Conservation (phyloP, 768 basidiomycete genomes). For the Boletus vermiculosoides region DNA sequence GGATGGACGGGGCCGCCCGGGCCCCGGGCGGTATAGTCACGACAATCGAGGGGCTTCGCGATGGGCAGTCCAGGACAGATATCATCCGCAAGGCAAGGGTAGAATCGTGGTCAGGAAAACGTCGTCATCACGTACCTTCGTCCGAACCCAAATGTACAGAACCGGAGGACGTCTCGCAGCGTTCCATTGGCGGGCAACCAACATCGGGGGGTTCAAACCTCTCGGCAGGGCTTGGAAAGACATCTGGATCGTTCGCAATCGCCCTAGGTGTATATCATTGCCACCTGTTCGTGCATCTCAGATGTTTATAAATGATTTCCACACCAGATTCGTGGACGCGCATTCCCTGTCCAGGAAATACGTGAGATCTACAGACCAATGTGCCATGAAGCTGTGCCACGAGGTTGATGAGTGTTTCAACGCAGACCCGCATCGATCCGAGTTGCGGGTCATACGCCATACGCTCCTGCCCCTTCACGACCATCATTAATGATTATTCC, state of each 20-base stretch:
- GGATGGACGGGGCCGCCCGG: no score
- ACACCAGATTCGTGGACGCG: background rate
- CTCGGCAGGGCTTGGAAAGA: conserved; percentile 6
- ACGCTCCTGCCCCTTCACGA: background rate
- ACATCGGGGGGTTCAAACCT: conserved; percentile 2
- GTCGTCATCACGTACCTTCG: conserved; percentile 1
- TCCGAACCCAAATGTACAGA: conserved; percentile 7
- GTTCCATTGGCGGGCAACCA: conserved; percentile 2
- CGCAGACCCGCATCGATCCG: background rate
- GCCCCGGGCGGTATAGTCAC: no score
- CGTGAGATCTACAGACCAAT: no score
- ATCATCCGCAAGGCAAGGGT: no score
- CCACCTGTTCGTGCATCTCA: no score
- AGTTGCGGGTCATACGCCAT: background rate
- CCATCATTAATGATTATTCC: background rate
- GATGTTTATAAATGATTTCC: background rate
- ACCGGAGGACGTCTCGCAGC: conserved; percentile 4
- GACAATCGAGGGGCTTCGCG: no score
- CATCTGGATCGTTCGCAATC: conserved; percentile 6
- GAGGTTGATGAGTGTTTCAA: background rate
- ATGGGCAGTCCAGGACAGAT: no score
- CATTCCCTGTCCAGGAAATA: no score
- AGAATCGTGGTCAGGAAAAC: background rate
- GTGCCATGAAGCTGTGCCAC: no score
- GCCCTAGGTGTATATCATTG: background rate